phyloP scores from a whole-genome alignment of 2,329 filamentous ascomycete genomes.

The Colletotrichum limetticola region DNA sequence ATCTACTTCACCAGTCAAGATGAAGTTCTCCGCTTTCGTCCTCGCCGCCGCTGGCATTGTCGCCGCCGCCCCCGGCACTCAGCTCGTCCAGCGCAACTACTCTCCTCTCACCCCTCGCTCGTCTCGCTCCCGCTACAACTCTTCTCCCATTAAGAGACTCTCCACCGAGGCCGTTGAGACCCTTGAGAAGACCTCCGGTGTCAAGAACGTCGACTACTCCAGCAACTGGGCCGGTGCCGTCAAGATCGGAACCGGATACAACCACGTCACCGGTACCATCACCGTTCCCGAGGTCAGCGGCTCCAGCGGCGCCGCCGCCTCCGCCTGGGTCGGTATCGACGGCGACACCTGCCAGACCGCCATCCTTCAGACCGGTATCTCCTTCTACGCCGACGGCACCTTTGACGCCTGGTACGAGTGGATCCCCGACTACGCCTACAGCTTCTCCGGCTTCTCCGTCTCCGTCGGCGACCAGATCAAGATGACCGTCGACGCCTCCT shows the following conservation, averaged over 20 bases:
- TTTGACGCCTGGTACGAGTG: constrained; percentile 60
- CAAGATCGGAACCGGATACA: constrained; percentile 40
- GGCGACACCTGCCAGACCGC: constrained; percentile 54
- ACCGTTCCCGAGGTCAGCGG: constrained; percentile 41
- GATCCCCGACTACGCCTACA: constrained; percentile 54
- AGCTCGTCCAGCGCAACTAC: constrained; percentile 23
- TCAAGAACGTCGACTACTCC: constrained; percentile 38
- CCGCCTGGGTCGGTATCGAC: constrained; percentile 60
- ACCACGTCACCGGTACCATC: constrained; percentile 43
- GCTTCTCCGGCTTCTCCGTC: constrained; percentile 48
- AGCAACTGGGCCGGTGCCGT: constrained; percentile 45
- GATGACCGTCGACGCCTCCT: constrained; percentile 41
- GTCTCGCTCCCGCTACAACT: constrained; percentile 17
- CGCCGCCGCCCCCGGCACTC: constrained; percentile 32
- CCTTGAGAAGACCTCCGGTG: constrained; percentile 2
- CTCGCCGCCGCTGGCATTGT: constrained; percentile 33
- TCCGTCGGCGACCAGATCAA: constrained; percentile 43
- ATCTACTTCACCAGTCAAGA: neutral
- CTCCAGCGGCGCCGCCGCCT: constrained; percentile 38
- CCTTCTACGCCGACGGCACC: constrained; percentile 48
- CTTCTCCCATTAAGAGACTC: constrained; percentile 35
- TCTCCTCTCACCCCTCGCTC: constrained; percentile 14
- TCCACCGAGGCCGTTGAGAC: neutral
- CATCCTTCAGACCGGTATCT: constrained; percentile 55
- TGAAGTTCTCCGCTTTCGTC: constrained; percentile 35